Base-by-base conservation (phyloP, 1,284 basidiomycete species). In the Waitea zeae region DNA sequence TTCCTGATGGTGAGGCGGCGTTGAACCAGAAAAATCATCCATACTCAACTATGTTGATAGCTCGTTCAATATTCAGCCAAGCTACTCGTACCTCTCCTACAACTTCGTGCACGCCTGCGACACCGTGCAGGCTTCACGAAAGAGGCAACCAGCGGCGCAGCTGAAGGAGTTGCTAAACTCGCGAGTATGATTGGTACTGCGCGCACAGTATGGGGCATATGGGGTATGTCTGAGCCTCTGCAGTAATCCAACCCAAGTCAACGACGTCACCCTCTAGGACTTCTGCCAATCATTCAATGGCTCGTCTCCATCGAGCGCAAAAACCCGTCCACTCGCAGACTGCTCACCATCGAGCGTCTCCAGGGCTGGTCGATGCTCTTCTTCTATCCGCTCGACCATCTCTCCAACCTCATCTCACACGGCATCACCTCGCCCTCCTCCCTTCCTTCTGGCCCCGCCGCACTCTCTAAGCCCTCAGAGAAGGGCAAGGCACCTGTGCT, bases 281-380 rank as follows among this genome's bases (percentile, higher is more conserved):
- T 83, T 12, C 56, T 86, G 11, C 76, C 79, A 12, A 82, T 81
- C 34, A 52, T 83, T 36, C 74, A 80, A 48, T 86, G 81, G 81
- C 60, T 84, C 34, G 70, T 74, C 17, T 62, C 70, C 1, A 51
- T 84, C 40, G 81, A 84, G 49, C 69, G 71, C 20, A 67, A 53
- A 33, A 71, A 70, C 2, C 71, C 73, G 12, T 70, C 74, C 2
- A 82, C 81, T 3, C 64, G 72, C 6, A 61, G 61, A 29, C 61
- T 82, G 15, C 68, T 73, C 36, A 80, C 68, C 6, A 79, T 88
- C 33, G 80, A 88, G 46, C 72, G 80, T 17, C 56, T 84, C 6
- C 83, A 88, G 49, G 81, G 75, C 13, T 82, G 80, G 75, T 70
- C 77, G 1, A 86, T 88, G 82, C 57, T 88, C 13, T 64, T 60